phyloP scores from a whole-genome alignment of 1,139 yeast genomes.

The Yamadazyma membranifaciens region DNA sequence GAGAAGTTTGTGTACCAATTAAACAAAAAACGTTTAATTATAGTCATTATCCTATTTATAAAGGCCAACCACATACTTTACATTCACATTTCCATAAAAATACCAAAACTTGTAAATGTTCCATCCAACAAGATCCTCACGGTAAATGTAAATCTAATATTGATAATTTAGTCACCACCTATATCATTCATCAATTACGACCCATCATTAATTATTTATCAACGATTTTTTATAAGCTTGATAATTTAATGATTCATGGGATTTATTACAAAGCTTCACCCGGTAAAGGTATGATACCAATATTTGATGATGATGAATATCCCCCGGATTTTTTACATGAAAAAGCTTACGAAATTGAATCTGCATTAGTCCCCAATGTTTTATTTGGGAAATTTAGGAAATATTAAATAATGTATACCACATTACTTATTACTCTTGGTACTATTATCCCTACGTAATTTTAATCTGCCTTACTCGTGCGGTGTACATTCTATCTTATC shows the following conservation, averaged over 20 bases:
- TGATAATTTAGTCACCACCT: constrained; percentile 37
- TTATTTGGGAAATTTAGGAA: constrained; percentile 23
- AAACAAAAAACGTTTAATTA: constrained; percentile 26
- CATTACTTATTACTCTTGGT: too few relatives aligned
- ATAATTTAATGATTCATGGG: constrained; percentile 38
- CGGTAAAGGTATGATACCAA: constrained; percentile 20
- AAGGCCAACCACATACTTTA: constrained; percentile 38
- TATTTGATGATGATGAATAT: constrained; percentile 30
- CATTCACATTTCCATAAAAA: constrained; percentile 31
- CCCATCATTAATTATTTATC: constrained; percentile 31
- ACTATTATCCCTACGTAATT: too few relatives aligned
- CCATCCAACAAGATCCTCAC: constrained; percentile 22
- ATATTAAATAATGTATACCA: background rate
- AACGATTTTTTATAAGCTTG: constrained; percentile 24
- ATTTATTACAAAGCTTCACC: constrained; percentile 27
- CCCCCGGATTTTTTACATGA: constrained; percentile 20
- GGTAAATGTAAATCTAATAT: constrained; percentile 24
- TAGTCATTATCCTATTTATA: constrained; percentile 33
- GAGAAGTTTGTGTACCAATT: constrained; percentile 40
- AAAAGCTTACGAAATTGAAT: constrained; percentile 10
- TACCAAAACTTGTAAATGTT: constrained; percentile 22
- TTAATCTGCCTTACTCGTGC: background rate
- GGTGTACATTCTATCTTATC: background rate
- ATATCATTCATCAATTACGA: constrained; percentile 34
- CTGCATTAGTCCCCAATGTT: constrained; percentile 14